Evolutionary conservation across 225 moss, liverwort and hornwort species (phyloP).

Genomic region (Polytrichum formosum): DNA sequence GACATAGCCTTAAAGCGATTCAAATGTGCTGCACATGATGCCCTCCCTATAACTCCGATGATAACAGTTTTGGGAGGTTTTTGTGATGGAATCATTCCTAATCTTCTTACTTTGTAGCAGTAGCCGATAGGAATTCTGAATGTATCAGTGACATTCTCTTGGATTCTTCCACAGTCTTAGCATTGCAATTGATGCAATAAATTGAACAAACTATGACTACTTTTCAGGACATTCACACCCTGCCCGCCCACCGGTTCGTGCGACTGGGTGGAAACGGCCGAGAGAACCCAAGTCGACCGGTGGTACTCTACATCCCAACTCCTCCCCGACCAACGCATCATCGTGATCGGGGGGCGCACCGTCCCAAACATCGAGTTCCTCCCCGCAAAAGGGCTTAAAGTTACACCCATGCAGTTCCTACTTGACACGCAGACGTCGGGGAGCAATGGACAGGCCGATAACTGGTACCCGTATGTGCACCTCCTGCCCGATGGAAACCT

Average conservation of each 20-base stretch:
- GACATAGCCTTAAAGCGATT: no score
- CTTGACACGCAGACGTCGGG: neutral
- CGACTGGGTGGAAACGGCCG: constrained; percentile 30
- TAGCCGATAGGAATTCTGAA: no score
- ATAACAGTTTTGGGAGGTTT: no score
- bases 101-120: no score
- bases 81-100: no score
- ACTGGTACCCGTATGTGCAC: constrained; percentile 40
- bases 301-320: constrained; percentile 41
- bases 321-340: constrained; percentile 28
- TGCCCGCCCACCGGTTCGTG: constrained; percentile 21
- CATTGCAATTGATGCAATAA: no score
- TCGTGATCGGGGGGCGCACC: constrained; percentile 30
- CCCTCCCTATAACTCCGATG: no score
- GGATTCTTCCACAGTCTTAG: no score
- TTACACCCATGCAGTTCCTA: constrained; percentile 9
- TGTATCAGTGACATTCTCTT: no score
- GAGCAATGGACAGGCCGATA: constrained; percentile 20
- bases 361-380: constrained; percentile 26
- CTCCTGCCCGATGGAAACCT: constrained; percentile 36
- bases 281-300: constrained; percentile 14
- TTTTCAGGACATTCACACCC: constrained; percentile 10
- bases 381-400: constrained; percentile 11
- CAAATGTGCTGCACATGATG: no score
- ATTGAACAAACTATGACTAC: no score